These are phyloP conservation scores for Actinomortierella ambigua DNA, from an alignment of 371 early-diverging fungal species.

Conservation along the genomic window DNA sequence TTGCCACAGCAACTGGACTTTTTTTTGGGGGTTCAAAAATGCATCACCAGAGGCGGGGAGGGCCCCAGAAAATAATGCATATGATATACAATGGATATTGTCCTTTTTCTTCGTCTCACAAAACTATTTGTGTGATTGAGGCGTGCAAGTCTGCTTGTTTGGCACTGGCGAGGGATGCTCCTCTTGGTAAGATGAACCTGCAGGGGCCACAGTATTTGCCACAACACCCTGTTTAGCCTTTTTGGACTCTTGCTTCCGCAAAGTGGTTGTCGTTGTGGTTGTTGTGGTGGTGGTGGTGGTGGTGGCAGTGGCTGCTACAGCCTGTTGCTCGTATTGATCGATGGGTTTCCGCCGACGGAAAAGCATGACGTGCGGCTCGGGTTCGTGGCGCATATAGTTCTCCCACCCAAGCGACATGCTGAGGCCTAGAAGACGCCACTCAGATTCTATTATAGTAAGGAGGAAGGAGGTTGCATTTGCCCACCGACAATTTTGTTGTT, in stretches of 20 bases:
- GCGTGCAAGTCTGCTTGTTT: not conserved
- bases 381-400: constrained; percentile 28
- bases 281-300: not conserved
- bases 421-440: constrained; percentile 27
- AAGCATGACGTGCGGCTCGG: constrained; percentile 38
- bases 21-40: too few species aligned
- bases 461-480: too few species aligned
- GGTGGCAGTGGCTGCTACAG: constrained; percentile 1
- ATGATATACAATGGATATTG: too few species aligned
- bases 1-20: too few species aligned
- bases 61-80: too few species aligned
- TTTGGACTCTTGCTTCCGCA: not conserved
- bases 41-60: too few species aligned
- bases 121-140: not conserved
- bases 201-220: too few species aligned
- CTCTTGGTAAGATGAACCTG: constrained; percentile 17
- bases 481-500: too few species aligned
- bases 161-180: constrained; percentile 4
- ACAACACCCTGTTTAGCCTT: too few species aligned
- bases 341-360: constrained; percentile 18
- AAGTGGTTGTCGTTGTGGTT: constrained; percentile 2
- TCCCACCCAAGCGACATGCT: constrained; percentile 27
- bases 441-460: constrained; percentile 7
- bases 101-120: too few species aligned
- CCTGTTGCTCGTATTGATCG: not conserved